These are phyloP conservation scores for Sedum album DNA, from an alignment of 164 flowering plant genomes.

Conservation along the genomic window DNA sequence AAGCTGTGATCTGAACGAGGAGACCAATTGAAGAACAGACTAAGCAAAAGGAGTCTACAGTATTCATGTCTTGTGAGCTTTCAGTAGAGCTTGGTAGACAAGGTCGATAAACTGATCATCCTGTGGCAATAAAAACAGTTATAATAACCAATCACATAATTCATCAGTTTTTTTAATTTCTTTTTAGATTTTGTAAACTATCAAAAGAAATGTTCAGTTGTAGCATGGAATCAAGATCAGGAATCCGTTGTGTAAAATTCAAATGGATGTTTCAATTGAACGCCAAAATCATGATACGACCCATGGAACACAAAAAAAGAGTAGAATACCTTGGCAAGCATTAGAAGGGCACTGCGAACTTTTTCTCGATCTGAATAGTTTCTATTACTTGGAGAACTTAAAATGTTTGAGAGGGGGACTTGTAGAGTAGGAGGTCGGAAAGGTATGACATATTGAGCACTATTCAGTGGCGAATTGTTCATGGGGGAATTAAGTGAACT, in stretches of 20 bases:
- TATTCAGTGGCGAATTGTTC: constrained; percentile 33
- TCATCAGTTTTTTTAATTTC: not conserved
- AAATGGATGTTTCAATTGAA: not conserved
- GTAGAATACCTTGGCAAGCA: constrained; percentile 60
- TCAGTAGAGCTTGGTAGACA: constrained; percentile 4
- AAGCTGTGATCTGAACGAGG: not conserved
- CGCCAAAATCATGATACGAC: not conserved
- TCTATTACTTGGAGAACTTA: constrained; percentile 18
- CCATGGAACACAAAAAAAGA: not conserved
- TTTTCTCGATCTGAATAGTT: constrained; percentile 32
- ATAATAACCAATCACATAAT: not conserved
- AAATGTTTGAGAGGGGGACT: constrained; percentile 31
- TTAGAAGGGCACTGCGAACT: constrained; percentile 67
- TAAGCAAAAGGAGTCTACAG: not conserved
- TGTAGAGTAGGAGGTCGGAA: constrained; percentile 52
- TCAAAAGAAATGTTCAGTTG: not conserved
- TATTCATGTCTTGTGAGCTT: constrained; percentile 2
- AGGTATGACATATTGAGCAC: constrained; percentile 46
- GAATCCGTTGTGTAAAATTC: not conserved
- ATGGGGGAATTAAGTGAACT: constrained; percentile 25
- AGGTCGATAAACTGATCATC: constrained; percentile 6
- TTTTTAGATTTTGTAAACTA: not conserved
- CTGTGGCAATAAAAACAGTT: not conserved
- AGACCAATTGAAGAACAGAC: not conserved
- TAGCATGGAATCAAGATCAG: not conserved